Evolutionary conservation across 2,329 filamentous ascomycete genomes (phyloP), one percentile per base, ranked within the genome.

Genomic region (Xylariales sp.): DNA sequence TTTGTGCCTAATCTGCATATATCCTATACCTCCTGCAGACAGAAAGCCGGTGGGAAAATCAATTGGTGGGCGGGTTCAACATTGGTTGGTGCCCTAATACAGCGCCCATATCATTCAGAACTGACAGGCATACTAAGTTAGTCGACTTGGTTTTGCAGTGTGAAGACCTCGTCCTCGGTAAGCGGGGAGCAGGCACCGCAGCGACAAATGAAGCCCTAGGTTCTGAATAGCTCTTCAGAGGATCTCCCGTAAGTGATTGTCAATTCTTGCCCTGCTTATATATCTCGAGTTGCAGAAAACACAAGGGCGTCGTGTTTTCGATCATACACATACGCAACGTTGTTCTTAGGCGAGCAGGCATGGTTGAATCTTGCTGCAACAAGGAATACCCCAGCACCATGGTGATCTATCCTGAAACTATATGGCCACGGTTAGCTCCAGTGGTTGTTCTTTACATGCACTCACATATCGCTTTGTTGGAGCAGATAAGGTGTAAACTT

Each of bases 341-440:
- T 74, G 38, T 63, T 52, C 4, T 47, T 52, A 0, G 65, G 60
- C 2, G 46, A 41, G 48, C 77, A 81, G 0, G 74, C 68, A 49
- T 81, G 77, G 50, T 81, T 81, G 56, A 81, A 79, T 3, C 76
- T 64, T 0, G 74, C 69, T 0, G 69, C 72, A 5, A 74, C 58
- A 1, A 69, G 61, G 40, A 76, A 78, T 3, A 78, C 64, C 0
- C 61, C 66, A 46, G 14, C 28, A 37, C 13, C 38, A 13, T 40
- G 39, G 7, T 10, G 28, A 7, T 15, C 14, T 10, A 16, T n/a
- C 12, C 2, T 10, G 28, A n/a, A 8, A 23, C 8, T 19, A 6
- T 13, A 31, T n/a, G n/a, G n/a, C n/a, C n/a, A n/a, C n/a, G n/a
- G n/a, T n/a, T n/a, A n/a, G n/a, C n/a, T n/a, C n/a, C n/a, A n/a